Evolutionary conservation across 1,139 yeast genomes (phyloP).

Genomic region (Nadsonia starkeyi-henricii): DNA sequence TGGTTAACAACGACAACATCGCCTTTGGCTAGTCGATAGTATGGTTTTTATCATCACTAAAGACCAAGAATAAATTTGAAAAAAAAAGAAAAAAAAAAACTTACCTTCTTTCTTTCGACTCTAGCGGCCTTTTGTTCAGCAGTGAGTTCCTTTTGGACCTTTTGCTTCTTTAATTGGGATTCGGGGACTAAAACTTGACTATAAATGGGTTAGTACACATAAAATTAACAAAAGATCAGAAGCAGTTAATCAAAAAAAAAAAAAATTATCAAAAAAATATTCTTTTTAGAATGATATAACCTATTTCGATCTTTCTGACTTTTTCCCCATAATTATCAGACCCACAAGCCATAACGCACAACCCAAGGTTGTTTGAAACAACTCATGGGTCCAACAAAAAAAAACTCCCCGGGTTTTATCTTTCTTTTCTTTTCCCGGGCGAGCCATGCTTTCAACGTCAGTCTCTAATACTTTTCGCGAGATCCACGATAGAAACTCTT

Average conservation of each 20-base stretch:
- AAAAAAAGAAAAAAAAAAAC: too few relatives aligned
- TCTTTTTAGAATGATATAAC: slow-evolving; percentile 1
- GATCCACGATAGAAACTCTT: not conserved
- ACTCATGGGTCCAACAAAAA: slow-evolving; percentile 4
- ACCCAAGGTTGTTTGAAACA: too few relatives aligned
- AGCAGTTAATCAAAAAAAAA: slow-evolving; percentile 1
- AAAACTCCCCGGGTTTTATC: slow-evolving; percentile 10
- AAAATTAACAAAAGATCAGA: not conserved
- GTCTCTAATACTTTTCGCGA: not conserved
- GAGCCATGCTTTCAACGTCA: too few relatives aligned
- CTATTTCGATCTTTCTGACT: slow-evolving; percentile 10
- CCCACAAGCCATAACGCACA: too few relatives aligned
- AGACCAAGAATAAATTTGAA: slow-evolving; percentile 6
- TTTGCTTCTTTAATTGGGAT: slow-evolving; percentile 88
- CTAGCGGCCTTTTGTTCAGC: slow-evolving; percentile 77
- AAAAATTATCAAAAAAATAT: slow-evolving; percentile 3
- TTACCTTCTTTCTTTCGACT: slow-evolving; percentile 76
- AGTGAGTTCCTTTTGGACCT: slow-evolving; percentile 45
- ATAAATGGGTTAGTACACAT: slow-evolving; percentile 1
- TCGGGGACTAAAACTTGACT: slow-evolving; percentile 49
- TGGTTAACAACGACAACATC: slow-evolving; percentile 95
- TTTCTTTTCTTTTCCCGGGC: too few relatives aligned
- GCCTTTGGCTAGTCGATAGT: slow-evolving; percentile 28
- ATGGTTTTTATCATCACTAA: slow-evolving; percentile 10
- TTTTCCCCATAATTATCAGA: slow-evolving; percentile 10